Base-by-base conservation (phyloP, 2,329 filamentous ascomycete species). In the Beauveria asiatica region DNA sequence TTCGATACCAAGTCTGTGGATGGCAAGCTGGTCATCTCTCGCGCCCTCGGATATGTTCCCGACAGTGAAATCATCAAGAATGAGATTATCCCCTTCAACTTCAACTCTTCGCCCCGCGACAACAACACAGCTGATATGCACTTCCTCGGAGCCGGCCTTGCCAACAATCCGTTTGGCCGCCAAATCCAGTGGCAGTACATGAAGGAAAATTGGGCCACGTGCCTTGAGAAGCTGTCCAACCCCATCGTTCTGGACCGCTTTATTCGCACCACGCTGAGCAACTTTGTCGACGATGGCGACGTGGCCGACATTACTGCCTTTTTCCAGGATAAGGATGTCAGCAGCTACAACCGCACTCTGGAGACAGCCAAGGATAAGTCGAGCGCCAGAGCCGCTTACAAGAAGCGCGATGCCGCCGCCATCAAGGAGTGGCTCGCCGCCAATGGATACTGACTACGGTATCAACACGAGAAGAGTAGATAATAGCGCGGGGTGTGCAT, bases 221-320 rank as follows among this genome's bases (percentile, higher is more conserved):
- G 96, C 49, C 81, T 86, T 57, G 76, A 83, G 62, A 88, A 88
- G 72, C 80, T 97, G 59, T 85, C 71, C 46, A 97, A 97, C 76
- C 89, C 91, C 64, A 88, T 97, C 33, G 84, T 97, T 3, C 79
- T 97, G 17, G 93, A 99, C 75, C 86, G 93, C 52, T 96, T 96
- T 75, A 77, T 99, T 67, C 86, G 89, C 66, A 79, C 89, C 66
- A 86, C 86, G 49, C 77, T 99, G 66, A 84, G 84, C 68, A 89
- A 89, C 70, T 97, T 95, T 71, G 84, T 89, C 3, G 86, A 91
- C 67, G 75, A 79, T 16, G 81, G 82, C 64, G 80, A 84, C 17
- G 82, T 90, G 63, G 80, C 85, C 64, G 91, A 97, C 58, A 94
- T 99, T 67, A 80, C 86, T 54, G 72, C 76, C 3, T 99, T 99